These are phyloP conservation scores for Suillus weaverae DNA, from an alignment of 768 basidiomycete species.

Conservation along the genomic window DNA sequence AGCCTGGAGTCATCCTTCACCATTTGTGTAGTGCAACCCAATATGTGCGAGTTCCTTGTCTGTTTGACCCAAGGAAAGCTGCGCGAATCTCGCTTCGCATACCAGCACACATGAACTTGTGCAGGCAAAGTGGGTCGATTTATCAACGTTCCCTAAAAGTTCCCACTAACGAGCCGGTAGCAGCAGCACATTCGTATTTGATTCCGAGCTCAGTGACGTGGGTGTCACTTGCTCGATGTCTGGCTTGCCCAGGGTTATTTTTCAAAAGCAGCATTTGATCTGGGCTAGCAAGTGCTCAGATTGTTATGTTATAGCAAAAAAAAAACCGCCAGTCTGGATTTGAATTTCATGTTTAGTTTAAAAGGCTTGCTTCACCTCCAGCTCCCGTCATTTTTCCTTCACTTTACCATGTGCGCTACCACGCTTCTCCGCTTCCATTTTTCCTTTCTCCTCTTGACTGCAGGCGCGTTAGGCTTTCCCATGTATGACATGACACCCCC, in stretches of 20 bases:
- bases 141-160: neutral
- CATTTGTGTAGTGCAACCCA: neutral
- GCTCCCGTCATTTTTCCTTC: neutral
- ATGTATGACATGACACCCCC: neutral
- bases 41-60: neutral
- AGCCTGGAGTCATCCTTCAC: neutral
- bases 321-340: neutral
- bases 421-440: constrained; percentile 14
- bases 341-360: neutral
- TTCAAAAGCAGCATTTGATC: neutral
- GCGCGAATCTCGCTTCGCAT: neutral
- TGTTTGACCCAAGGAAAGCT: neutral
- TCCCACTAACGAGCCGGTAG: neutral
- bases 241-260: neutral
- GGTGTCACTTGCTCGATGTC: neutral
- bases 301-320: neutral
- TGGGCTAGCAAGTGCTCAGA: neutral
- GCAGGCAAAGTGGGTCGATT: neutral
- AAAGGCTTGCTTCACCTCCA: constrained; percentile 22
- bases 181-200: neutral
- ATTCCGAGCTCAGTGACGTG: neutral
- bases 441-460: constrained; percentile 12
- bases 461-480: constrained; percentile 14
- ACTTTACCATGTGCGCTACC: neutral
- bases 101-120: neutral